phyloP scores from a whole-genome alignment of 345 rosid genomes.

The Boechera divaricarpa region DNA sequence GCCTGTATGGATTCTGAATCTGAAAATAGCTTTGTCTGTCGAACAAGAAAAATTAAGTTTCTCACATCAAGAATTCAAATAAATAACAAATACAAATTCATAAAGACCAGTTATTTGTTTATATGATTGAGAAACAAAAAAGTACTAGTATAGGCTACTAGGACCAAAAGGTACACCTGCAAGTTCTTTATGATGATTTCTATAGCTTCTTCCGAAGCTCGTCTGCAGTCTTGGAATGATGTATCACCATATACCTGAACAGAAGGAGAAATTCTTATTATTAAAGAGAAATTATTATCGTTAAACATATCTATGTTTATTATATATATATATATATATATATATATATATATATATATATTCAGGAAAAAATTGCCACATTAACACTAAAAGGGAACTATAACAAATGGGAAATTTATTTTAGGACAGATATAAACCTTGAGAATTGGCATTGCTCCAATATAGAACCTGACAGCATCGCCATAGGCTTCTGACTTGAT shows the following conservation, averaged over 20 bases:
- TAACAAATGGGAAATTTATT: constrained; percentile 25
- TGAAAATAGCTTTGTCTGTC: constrained; percentile 84
- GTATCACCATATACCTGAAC: constrained; percentile 92
- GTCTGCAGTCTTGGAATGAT: constrained; percentile 94
- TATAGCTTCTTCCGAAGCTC: constrained; percentile 95
- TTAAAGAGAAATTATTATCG: constrained; percentile 13
- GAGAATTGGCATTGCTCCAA: constrained; percentile 97
- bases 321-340: not conserved
- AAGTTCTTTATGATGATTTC: constrained; percentile 68
- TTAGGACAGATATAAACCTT: constrained; percentile 56
- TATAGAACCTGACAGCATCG: constrained; percentile 95
- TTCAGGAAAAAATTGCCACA: not conserved
- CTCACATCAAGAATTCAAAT: constrained; percentile 18
- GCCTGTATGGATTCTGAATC: constrained; percentile 93
- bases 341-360: constrained; percentile 10
- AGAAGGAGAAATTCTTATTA: constrained; percentile 28
- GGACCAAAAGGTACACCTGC: constrained; percentile 64
- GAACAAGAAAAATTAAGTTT: constrained; percentile 24
- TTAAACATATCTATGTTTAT: constrained; percentile 21
- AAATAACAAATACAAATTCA: constrained; percentile 11
- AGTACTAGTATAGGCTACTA: constrained; percentile 12
- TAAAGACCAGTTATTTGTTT: constrained; percentile 19
- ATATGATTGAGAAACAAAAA: constrained; percentile 16
- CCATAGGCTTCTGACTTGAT: constrained; percentile 91
- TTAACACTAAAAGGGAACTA: constrained; percentile 10